These are phyloP conservation scores for Entomortierella chlamydospora DNA, from an alignment of 192 early-diverging fungal species.

Conservation along the genomic window DNA sequence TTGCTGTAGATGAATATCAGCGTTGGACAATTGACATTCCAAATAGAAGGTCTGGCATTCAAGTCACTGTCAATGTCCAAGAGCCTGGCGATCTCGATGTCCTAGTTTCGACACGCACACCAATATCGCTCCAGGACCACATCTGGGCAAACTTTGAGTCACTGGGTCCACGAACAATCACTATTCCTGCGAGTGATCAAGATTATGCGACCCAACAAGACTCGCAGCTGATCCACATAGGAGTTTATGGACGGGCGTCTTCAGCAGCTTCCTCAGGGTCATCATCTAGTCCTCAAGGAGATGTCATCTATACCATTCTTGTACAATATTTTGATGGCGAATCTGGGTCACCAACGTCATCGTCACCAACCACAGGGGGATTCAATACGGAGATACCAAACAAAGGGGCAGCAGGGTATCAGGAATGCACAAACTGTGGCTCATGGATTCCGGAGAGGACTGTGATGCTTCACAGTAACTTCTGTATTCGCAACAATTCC, in stretches of 20 bases:
- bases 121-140: conserved; percentile 58
- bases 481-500: conserved; percentile 86
- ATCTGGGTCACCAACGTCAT: neutral
- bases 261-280: neutral
- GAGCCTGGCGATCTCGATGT: conserved; percentile 58
- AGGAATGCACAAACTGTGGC: conserved; percentile 79
- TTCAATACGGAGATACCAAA: conserved; percentile 17
- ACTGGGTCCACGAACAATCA: conserved; percentile 23
- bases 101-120: conserved; percentile 32
- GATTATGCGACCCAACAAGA: conserved; percentile 50
- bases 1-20: conserved; percentile 23
- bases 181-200: conserved; percentile 40
- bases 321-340: conserved; percentile 27
- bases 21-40: conserved; percentile 37
- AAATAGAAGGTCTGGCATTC: conserved; percentile 31
- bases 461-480: conserved; percentile 75
- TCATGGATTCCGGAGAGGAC: conserved; percentile 71
- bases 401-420: conserved; percentile 28
- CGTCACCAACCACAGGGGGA: neutral
- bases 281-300: conserved; percentile 14
- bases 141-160: conserved; percentile 60
- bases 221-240: conserved; percentile 47
- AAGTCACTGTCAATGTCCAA: conserved; percentile 24
- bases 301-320: conserved; percentile 5
- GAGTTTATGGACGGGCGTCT: conserved; percentile 53